phyloP scores from a whole-genome alignment of 2,329 filamentous ascomycete genomes.

The Nemania sp. region DNA sequence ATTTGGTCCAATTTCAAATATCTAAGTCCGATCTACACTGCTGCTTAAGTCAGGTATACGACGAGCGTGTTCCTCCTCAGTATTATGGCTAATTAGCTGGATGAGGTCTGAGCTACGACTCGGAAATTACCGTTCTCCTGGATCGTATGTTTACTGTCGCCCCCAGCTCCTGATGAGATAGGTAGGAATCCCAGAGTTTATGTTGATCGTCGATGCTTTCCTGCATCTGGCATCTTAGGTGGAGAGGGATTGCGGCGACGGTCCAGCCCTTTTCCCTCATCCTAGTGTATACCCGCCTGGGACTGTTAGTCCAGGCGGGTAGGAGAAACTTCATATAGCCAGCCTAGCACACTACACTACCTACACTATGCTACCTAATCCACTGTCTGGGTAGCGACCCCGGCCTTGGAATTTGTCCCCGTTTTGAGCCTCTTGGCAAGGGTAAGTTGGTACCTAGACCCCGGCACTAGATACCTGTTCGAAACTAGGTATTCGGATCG shows the following conservation, averaged over 20 bases:
- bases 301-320: no score
- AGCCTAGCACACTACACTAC: neutral
- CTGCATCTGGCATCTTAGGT: conserved; percentile 19
- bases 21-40: no score
- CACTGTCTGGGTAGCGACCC: neutral
- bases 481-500: neutral
- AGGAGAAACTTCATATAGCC: neutral
- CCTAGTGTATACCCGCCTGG: no score
- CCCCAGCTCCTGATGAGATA: neutral
- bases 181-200: conserved; percentile 2
- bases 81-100: conserved; percentile 14
- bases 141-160: conserved; percentile 1
- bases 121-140: conserved; percentile 22
- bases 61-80: neutral
- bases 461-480: neutral
- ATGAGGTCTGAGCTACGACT: neutral
- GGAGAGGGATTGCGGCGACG: conserved; percentile 28
- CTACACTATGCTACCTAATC: neutral
- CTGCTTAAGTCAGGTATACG: no score
- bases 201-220: conserved; percentile 23
- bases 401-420: conserved; percentile 2
- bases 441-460: conserved; percentile 14
- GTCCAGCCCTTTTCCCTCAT: neutral
- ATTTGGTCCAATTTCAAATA: no score
- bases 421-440: conserved; percentile 15